Conservation (phyloP, 106 monocot species). For the Dactylorhiza incarnata region DNA sequence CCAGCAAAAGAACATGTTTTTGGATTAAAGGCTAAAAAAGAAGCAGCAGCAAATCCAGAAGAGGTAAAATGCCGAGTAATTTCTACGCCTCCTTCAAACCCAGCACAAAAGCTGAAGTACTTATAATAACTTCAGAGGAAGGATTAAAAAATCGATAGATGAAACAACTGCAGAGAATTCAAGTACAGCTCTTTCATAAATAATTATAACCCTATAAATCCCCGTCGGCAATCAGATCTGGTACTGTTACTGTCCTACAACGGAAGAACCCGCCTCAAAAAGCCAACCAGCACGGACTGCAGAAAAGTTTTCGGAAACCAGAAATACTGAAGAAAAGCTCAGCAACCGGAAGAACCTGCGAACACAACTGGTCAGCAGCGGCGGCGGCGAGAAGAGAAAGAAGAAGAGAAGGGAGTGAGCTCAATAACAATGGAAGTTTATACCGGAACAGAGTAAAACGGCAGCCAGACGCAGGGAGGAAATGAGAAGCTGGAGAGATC, state of each 20-base stretch:
- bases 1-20: background rate
- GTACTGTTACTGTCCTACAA: background rate
- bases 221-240: constrained; percentile 6
- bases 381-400: background rate
- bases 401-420: background rate
- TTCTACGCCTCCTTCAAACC: background rate
- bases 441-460: background rate
- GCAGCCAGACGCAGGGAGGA: background rate
- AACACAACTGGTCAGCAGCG: background rate
- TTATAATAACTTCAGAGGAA: background rate
- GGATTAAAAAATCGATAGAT: background rate
- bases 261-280: background rate
- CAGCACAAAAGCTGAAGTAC: background rate
- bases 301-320: background rate
- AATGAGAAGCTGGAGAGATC: background rate
- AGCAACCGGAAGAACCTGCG: background rate
- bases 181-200: constrained; percentile 6
- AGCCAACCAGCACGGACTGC: background rate
- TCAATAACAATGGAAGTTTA: background rate
- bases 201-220: background rate
- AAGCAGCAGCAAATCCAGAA: background rate
- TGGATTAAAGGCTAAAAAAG: background rate
- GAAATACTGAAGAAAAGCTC: background rate
- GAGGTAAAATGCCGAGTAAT: background rate
- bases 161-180: background rate